Evolutionary conservation across 2,329 filamentous ascomycete species (phyloP).

Genomic region (Clarireedia homoeocarpa): DNA sequence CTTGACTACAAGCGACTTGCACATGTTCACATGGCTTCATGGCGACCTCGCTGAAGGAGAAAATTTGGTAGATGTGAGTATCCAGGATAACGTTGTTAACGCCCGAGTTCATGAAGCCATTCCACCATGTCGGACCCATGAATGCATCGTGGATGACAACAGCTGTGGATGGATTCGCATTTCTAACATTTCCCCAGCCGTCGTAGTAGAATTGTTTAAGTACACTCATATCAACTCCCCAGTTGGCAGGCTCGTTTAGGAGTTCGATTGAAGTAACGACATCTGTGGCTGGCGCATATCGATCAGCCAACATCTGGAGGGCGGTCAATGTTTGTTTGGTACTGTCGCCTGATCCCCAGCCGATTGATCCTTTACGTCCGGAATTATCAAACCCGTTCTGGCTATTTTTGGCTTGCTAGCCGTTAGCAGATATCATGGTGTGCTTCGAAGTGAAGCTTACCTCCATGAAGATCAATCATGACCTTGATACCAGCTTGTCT

Average conservation of each 20-base stretch:
- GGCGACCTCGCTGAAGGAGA: slow-evolving; percentile 29
- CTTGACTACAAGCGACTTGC: slow-evolving; percentile 33
- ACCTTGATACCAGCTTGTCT: slow-evolving; percentile 50
- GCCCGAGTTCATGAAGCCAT: slow-evolving; percentile 47
- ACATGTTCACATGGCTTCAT: slow-evolving; percentile 35
- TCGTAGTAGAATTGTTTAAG: slow-evolving; percentile 41
- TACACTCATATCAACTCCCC: slow-evolving; percentile 29
- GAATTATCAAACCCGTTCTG: slow-evolving; percentile 59
- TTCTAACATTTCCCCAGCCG: slow-evolving; percentile 40
- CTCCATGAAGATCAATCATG: slow-evolving; percentile 60
- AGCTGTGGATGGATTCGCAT: slow-evolving; percentile 33
- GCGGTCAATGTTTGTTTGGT: slow-evolving; percentile 31
- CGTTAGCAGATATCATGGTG: slow-evolving; percentile 4
- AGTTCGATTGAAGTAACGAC: slow-evolving; percentile 37
- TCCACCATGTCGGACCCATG: slow-evolving; percentile 46
- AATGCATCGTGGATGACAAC: slow-evolving; percentile 55
- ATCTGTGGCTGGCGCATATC: slow-evolving; percentile 34
- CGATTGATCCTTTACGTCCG: slow-evolving; percentile 40
- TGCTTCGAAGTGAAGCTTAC: slow-evolving; percentile 31
- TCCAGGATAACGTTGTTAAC: slow-evolving; percentile 35
- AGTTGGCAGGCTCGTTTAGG: slow-evolving; percentile 34
- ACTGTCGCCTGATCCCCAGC: slow-evolving; percentile 40
- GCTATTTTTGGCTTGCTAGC: slow-evolving; percentile 38
- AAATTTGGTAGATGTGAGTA: slow-evolving; percentile 38
- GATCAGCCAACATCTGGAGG: slow-evolving; percentile 32